Conservation (phyloP, 108 stramenopile genomes). For the Cyclostephanos tholiformis region DNA sequence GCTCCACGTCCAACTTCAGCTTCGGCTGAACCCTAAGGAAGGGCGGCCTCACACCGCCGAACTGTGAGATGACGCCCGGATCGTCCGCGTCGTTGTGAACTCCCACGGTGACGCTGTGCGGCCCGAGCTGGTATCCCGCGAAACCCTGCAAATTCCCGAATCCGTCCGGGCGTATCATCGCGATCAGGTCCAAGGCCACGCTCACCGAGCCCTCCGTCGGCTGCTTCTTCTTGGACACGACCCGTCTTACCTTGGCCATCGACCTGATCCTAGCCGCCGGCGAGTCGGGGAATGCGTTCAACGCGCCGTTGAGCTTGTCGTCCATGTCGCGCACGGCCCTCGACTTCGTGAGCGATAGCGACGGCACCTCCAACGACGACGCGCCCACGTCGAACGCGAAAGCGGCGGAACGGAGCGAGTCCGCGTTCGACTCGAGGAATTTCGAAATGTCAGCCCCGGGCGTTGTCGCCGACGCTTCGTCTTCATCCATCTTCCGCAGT, state of each 20-base stretch:
- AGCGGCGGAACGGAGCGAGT: slow-evolving; percentile 61
- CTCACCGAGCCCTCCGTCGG: slow-evolving; percentile 65
- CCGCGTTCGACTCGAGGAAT: slow-evolving; percentile 64
- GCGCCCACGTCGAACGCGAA: slow-evolving; percentile 63
- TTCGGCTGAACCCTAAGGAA: slow-evolving; percentile 88
- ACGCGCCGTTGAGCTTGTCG: slow-evolving; percentile 63
- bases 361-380: slow-evolving; percentile 68
- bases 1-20: slow-evolving; percentile 83
- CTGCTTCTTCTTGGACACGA: slow-evolving; percentile 70
- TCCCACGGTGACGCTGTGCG: slow-evolving; percentile 83
- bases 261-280: slow-evolving; percentile 78
- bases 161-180: slow-evolving; percentile 88
- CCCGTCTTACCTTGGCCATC: slow-evolving; percentile 58
- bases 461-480: slow-evolving; percentile 18
- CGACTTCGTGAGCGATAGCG: slow-evolving; percentile 68
- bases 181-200: slow-evolving; percentile 76
- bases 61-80: slow-evolving; percentile 79
- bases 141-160: slow-evolving; percentile 90
- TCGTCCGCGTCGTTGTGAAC: slow-evolving; percentile 91
- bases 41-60: slow-evolving; percentile 87
- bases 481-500: slow-evolving; percentile 54
- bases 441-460: not conserved
- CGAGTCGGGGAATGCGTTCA: slow-evolving; percentile 69
- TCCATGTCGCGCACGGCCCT: slow-evolving; percentile 71
- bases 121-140: slow-evolving; percentile 80